A percentile compares a stretch with the other conserved stretches of the same genome.
phyloP scores from a whole-genome alignment of 805 yeast genomes.

The Priceomyces carsonii region DNA sequence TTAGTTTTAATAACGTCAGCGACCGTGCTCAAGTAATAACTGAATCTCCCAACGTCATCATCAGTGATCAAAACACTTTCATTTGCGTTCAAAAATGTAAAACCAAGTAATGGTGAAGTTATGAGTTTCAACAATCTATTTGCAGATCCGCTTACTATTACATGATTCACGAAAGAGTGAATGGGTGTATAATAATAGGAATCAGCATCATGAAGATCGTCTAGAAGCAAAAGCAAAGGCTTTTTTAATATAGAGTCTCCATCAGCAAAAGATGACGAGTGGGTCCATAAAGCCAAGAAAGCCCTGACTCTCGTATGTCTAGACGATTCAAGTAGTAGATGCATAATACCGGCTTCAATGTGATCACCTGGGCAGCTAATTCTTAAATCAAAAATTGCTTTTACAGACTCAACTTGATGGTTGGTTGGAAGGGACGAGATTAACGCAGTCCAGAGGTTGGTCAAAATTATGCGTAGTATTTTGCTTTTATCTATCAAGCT shows the following conservation, averaged over 20 bases:
- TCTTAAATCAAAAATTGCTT: slow-evolving; percentile 61
- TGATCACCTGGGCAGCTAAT: slow-evolving; percentile 50
- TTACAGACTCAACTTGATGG: slow-evolving; percentile 71
- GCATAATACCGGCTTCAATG: slow-evolving; percentile 73
- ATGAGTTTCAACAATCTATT: slow-evolving; percentile 62
- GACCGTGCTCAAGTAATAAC: slow-evolving; percentile 60
- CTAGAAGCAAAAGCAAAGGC: slow-evolving; percentile 69
- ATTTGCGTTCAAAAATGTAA: slow-evolving; percentile 32
- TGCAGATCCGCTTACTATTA: slow-evolving; percentile 52
- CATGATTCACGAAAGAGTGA: slow-evolving; percentile 47
- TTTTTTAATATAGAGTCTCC: slow-evolving; percentile 51
- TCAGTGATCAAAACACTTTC: slow-evolving; percentile 28
- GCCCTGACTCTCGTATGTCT: slow-evolving; percentile 46
- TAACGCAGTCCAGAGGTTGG: slow-evolving; percentile 58
- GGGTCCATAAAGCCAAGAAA: slow-evolving; percentile 73
- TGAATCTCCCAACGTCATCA: slow-evolving; percentile 64
- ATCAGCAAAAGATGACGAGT: slow-evolving; percentile 54
- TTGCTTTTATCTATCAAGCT: slow-evolving; percentile 32
- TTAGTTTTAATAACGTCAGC: slow-evolving; percentile 52
- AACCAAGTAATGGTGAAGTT: slow-evolving; percentile 52
- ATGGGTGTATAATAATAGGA: slow-evolving; percentile 44
- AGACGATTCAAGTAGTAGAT: slow-evolving; percentile 46
- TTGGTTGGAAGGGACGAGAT: slow-evolving; percentile 46
- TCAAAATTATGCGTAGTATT: slow-evolving; percentile 41
- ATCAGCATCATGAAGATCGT: slow-evolving; percentile 51